Conservation (phyloP, 345 rosid genomes). For the Eucalyptus melliodora region DNA sequence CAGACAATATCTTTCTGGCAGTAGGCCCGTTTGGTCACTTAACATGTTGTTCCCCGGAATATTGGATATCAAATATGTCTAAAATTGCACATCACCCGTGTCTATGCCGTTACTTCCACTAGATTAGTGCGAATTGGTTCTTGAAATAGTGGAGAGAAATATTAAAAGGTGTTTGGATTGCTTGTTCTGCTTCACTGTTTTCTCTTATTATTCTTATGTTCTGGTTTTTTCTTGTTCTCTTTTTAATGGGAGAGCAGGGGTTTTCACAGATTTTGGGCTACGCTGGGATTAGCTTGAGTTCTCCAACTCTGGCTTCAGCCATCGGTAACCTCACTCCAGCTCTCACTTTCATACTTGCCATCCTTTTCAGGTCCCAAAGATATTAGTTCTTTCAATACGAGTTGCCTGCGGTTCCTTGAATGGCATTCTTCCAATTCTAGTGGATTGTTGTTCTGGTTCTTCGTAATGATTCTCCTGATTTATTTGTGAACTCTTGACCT, state of each 20-base stretch:
- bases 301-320: background rate
- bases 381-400: background rate
- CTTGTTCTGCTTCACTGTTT: background rate
- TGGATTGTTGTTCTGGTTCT: background rate
- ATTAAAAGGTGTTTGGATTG: background rate
- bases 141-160: background rate
- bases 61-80: background rate
- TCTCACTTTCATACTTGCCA: background rate
- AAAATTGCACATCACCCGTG: accelerated
- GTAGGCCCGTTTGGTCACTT: background rate
- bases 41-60: background rate
- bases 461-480: background rate
- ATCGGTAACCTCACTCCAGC: background rate
- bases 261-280: background rate
- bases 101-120: background rate
- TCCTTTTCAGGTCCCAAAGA: background rate
- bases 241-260: background rate
- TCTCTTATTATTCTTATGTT: background rate
- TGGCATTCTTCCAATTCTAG: background rate
- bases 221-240: background rate
- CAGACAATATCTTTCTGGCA: background rate
- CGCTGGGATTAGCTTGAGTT: background rate
- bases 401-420: background rate
- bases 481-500: background rate
- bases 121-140: background rate